Evolutionary conservation across 768 basidiomycete species (phyloP), one percentile per base, ranked within the genome.

Genomic region (Punctularia strigosozonata): DNA sequence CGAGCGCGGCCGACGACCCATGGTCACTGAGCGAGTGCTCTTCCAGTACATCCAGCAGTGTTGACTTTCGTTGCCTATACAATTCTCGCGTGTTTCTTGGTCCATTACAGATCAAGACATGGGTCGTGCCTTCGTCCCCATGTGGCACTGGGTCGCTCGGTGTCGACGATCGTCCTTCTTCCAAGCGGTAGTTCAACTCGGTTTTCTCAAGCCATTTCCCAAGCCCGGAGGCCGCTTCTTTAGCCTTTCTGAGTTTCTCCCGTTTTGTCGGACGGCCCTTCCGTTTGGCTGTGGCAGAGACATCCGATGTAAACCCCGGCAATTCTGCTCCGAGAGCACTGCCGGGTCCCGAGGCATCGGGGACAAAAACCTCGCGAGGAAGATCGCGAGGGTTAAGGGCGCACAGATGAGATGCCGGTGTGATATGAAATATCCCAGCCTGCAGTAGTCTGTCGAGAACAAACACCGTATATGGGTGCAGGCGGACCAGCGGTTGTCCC

Each of bases 261-360:
- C 72, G 66, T 47, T 63, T 77, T 4, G 76, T 66, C 2, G 78
- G 79, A 0, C 81, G 69, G 5, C 81, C 81, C 51, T 67, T 77
- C 52, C 73, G 71, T 54, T 68, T 76, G 24, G 61, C 36, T 5
- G 59, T 17, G 2, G 28, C 28, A 10, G 32, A 17, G 2, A 37
- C 32, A 15, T 14, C 2, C 18, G 41, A 31, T 5, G 38, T n/a
- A 17, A 26, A 26, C 14, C n/a, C n/a, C n/a, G 12, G 13, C 12
- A 19, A 8, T 34, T 34, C 13, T 34, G 33, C 8, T 12, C 10
- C 33, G 10, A 19, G 33, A 13, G 33, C 20, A 14, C 20, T 30
- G 10, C 36, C 7, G 10, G 33, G 24, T 19, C 32, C 19, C 4
- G 39, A 51, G 0, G 34, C 49, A 20, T 69, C 68, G 44, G 63